These are phyloP conservation scores for Gentiana straminea DNA, from an alignment of 257 asterid species.

Conservation along the genomic window DNA sequence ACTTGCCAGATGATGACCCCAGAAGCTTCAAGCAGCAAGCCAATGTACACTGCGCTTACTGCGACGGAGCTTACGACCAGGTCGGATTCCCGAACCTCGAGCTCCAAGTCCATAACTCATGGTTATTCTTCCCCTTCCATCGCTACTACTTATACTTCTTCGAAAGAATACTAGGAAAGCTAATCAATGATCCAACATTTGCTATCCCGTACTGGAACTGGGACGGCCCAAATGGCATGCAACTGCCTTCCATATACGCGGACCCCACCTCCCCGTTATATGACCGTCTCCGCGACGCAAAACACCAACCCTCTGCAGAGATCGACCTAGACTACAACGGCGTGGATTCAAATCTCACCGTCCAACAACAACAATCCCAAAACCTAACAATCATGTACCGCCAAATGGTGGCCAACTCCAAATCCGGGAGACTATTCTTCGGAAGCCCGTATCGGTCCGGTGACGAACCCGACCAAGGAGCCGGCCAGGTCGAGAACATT, in stretches of 20 bases:
- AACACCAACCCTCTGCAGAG: slow-evolving; percentile 56
- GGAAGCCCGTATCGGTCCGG: slow-evolving; percentile 64
- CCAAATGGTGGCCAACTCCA: slow-evolving; percentile 60
- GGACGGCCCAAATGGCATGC: slow-evolving; percentile 66
- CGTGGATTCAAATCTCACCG: slow-evolving; percentile 8
- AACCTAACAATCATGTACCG: slow-evolving; percentile 63
- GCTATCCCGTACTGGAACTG: slow-evolving; percentile 80
- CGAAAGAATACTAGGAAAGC: slow-evolving; percentile 50
- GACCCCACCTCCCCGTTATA: slow-evolving; percentile 36
- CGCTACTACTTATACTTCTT: slow-evolving; percentile 62
- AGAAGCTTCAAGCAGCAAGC: slow-evolving; percentile 78
- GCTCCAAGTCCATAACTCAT: slow-evolving; percentile 70
- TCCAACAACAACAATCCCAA: slow-evolving; percentile 19
- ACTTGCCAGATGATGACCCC: slow-evolving; percentile 74
- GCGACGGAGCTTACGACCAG: slow-evolving; percentile 80
- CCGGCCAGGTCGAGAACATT: slow-evolving; percentile 50
- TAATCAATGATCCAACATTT: slow-evolving; percentile 62
- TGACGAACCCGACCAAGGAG: slow-evolving; percentile 48
- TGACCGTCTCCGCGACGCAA: slow-evolving; percentile 43
- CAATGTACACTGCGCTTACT: slow-evolving; percentile 73
- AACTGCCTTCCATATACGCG: slow-evolving; percentile 38
- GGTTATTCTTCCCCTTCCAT: slow-evolving; percentile 75
- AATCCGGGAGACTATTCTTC: slow-evolving; percentile 40
- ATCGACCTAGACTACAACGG: slow-evolving; percentile 52
- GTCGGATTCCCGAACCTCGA: slow-evolving; percentile 61